Percentiles rank a stretch among this genome's conserved stretches.
Conservation (phyloP, 495 filamentous ascomycete genomes). For the Neohortaea acidophila region DNA sequence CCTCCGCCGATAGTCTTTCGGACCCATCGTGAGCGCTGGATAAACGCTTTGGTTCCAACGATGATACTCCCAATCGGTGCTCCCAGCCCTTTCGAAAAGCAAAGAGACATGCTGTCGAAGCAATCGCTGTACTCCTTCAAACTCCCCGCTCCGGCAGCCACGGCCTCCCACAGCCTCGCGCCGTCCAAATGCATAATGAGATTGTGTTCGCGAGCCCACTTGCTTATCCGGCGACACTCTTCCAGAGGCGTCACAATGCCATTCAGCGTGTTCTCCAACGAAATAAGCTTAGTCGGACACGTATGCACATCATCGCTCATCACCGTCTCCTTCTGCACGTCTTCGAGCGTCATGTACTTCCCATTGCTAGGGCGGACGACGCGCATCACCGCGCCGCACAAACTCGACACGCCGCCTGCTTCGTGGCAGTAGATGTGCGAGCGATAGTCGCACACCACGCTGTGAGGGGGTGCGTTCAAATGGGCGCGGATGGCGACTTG, state of each 20-base stretch:
- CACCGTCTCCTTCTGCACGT: slow-evolving; percentile 44
- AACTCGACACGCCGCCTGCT: slow-evolving; percentile 50
- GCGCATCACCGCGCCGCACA: slow-evolving; percentile 46
- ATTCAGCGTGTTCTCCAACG: slow-evolving; percentile 69
- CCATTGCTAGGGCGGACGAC: slow-evolving; percentile 48
- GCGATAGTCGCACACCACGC: slow-evolving; percentile 51
- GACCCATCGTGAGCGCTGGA: slow-evolving; percentile 62
- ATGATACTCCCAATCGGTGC: slow-evolving; percentile 77
- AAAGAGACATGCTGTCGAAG: slow-evolving; percentile 70
- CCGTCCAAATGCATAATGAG: slow-evolving; percentile 75
- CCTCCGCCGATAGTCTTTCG: slow-evolving; percentile 79
- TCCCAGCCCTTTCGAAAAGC: slow-evolving; percentile 80
- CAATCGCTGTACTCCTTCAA: slow-evolving; percentile 52
- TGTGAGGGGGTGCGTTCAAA: slow-evolving; percentile 54
- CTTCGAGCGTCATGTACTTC: slow-evolving; percentile 58
- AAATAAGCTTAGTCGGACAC: slow-evolving; percentile 65
- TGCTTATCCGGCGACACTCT: slow-evolving; percentile 50
- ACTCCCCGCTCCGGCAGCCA: slow-evolving; percentile 25
- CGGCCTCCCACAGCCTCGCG: slow-evolving; percentile 50
- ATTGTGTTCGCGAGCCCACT: slow-evolving; percentile 50
- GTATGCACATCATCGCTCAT: slow-evolving; percentile 41
- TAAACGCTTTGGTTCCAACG: slow-evolving; percentile 47
- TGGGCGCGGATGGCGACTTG: slow-evolving; percentile 55
- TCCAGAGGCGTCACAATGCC: slow-evolving; percentile 62
- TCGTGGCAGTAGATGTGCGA: slow-evolving; percentile 55